Conservation (phyloP, 495 filamentous ascomycete species). For the Melanomma pulvis-pyrius region DNA sequence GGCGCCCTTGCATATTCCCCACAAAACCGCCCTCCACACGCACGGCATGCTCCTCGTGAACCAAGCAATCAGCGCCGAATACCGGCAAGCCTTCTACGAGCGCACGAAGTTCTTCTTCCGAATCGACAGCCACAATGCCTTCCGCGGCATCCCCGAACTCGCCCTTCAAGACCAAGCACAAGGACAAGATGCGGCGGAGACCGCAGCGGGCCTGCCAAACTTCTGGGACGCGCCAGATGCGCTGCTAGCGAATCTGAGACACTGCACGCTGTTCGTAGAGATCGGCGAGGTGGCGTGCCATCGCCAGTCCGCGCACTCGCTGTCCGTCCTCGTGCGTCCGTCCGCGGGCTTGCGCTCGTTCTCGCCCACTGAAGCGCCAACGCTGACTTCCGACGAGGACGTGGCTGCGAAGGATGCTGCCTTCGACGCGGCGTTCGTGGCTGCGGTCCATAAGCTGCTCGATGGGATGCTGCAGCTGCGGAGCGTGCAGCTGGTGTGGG, state of each 20-base stretch:
- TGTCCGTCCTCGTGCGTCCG: neutral
- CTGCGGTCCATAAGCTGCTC: constrained; percentile 6
- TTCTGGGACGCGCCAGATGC: constrained; percentile 13
- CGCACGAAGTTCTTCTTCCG: constrained; percentile 32
- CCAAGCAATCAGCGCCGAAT: constrained; percentile 15
- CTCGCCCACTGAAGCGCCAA: neutral
- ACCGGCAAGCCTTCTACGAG: constrained; percentile 28
- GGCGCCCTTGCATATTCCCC: neutral
- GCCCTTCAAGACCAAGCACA: neutral
- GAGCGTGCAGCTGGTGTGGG: constrained; percentile 24
- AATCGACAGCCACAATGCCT: constrained; percentile 14
- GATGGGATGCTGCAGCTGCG: constrained; percentile 15
- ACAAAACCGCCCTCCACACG: neutral
- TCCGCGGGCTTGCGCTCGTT: neutral
- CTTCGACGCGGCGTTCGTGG: neutral
- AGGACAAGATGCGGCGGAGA: neutral
- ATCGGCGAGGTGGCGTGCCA: constrained; percentile 2
- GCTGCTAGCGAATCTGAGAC: constrained; percentile 10
- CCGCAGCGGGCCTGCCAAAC: neutral
- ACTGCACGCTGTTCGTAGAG: constrained; percentile 28
- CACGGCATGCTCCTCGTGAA: constrained; percentile 22
- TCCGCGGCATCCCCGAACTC: neutral
- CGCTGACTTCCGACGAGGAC: neutral
- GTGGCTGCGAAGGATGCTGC: neutral
- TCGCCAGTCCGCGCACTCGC: neutral